Evolutionary conservation across 352 stramenopile species (phyloP), one percentile per base, ranked within the genome.

Genomic region (Pythium grandisporangium): DNA sequence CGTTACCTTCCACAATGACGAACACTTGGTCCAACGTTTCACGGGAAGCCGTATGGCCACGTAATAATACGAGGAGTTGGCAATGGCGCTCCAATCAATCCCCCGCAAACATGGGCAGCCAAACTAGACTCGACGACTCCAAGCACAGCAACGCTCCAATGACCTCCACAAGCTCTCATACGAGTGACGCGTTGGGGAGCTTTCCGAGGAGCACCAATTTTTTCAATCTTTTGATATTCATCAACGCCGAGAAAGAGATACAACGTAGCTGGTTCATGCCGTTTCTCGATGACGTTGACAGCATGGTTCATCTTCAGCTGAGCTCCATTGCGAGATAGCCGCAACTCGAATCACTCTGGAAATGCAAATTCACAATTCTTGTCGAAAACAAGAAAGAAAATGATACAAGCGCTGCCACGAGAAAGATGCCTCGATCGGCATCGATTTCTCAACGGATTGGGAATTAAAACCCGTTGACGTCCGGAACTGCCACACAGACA

Each of bases 351-450:
- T 41, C 40, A 55, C 47, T 49, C 23, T 30, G 30, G 4, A 30
- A 69, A 65, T 42, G 12, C 12, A 49, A 30, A 12, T 6, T 7
- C 3, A 23, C 52, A 62, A 43, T 70, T 61, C 6, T 42, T 49
- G 34, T 66, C 37, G 14, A 60, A 34, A 44, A n/a, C n/a, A n/a
- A n/a, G n/a, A n/a, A n/a, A 70, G 66, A 39, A 59, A 55, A 38
- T 42, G 51, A 46, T 63, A 58, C 37, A 66, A 44, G 1, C 61
- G 22, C 25, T 48, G 33, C 57, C 51, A 61, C 37, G 57, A 62
- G 45, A 70, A 63, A 36, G 60, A 66, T 6, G 52, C 55, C n/a
- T 61, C 44, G 16, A 69, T 62, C 30, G 47, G 32, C 55, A 69
- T 65, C 25, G 44, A 62, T 30, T 33, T 0, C 42, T 69, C 47